phyloP scores from a whole-genome alignment of 768 basidiomycete genomes.

The Naganishia randhawae region DNA sequence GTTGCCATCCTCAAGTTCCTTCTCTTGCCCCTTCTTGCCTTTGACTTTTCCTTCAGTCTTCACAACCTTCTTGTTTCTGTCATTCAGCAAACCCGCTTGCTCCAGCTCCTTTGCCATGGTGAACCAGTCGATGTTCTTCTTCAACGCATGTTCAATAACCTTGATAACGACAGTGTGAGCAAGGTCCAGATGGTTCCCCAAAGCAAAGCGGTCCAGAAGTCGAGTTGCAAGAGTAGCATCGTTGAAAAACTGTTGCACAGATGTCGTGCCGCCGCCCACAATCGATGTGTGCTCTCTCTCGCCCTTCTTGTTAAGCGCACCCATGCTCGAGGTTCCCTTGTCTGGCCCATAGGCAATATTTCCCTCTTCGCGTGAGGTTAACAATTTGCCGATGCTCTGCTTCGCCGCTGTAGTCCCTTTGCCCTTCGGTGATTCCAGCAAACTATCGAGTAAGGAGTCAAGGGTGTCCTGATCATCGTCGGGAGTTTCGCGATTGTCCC shows the following conservation, averaged over 20 bases:
- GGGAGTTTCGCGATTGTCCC: neutral
- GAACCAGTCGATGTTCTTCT: conserved; percentile 28
- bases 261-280: neutral
- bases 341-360: neutral
- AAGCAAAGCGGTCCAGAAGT: neutral
- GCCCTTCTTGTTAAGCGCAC: neutral
- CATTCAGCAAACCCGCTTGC: neutral
- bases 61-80: neutral
- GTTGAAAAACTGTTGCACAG: neutral
- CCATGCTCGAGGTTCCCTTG: neutral
- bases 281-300: neutral
- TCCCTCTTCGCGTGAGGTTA: neutral
- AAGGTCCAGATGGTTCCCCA: neutral
- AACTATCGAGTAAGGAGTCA: neutral
- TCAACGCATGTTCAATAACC: conserved; percentile 11
- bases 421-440: neutral
- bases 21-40: neutral
- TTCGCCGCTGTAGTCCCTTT: neutral
- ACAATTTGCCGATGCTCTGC: neutral
- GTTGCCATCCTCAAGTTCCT: neutral
- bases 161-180: conserved; percentile 11
- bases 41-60: conserved; percentile 14
- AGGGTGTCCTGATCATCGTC: conserved; percentile 6
- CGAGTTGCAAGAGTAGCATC: neutral
- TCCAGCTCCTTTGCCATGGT: conserved; percentile 18